These are phyloP conservation scores for Exophiala lecanii-corni DNA, from an alignment of 2,329 filamentous ascomycete species.

Conservation along the genomic window DNA sequence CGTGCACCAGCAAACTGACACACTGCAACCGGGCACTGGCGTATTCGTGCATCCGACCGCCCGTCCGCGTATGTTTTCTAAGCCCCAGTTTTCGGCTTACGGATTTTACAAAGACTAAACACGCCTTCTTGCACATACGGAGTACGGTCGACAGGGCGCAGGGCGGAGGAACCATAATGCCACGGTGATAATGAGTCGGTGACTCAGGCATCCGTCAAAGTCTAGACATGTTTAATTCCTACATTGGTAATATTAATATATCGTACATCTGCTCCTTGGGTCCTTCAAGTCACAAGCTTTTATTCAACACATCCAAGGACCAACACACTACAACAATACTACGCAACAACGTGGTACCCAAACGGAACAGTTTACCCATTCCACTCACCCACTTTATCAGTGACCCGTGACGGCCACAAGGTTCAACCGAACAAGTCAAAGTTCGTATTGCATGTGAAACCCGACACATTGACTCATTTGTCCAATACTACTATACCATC, in stretches of 20 bases:
- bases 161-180: constrained; percentile 4
- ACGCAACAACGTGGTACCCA: not conserved
- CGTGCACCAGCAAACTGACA: too few relatives aligned
- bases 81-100: constrained; percentile 8
- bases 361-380: constrained; percentile 13
- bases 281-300: not conserved
- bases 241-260: constrained; percentile 13
- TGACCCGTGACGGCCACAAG: constrained; percentile 9
- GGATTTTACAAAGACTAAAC: constrained; percentile 11
- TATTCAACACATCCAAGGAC: not conserved
- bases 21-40: too few relatives aligned
- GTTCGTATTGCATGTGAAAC: constrained; percentile 10
- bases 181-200: constrained; percentile 6
- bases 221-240: not conserved
- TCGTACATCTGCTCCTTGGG: not conserved
- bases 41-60: too few relatives aligned
- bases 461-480: constrained; percentile 1
- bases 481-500: not conserved
- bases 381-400: not conserved
- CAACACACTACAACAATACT: not conserved
- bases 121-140: too few relatives aligned
- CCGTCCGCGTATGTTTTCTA: constrained; percentile 10
- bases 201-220: constrained; percentile 20
- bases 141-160: constrained; percentile 11
- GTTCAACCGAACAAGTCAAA: constrained; percentile 7